These are phyloP conservation scores for Penicillium salamii DNA, from an alignment of 495 filamentous ascomycete species.

Conservation along the genomic window DNA sequence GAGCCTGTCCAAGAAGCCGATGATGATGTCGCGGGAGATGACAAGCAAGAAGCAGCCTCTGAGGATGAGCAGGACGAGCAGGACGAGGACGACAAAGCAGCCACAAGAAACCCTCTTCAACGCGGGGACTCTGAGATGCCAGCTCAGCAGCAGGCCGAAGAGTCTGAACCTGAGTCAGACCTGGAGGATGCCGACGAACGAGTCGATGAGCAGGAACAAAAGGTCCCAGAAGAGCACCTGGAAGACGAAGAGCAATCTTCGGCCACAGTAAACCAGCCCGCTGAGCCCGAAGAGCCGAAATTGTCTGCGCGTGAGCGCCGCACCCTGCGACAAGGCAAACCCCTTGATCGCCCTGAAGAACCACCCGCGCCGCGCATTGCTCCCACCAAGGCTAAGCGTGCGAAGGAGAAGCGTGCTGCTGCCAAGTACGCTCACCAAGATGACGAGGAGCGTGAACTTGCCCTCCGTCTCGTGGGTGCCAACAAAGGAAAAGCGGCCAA, in stretches of 20 bases:
- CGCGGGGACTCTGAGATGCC: conserved; percentile 21
- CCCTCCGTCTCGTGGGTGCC: conserved; percentile 78
- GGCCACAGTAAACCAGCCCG: conserved; percentile 13
- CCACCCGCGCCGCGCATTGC: conserved; percentile 19
- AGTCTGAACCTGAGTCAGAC: conserved; percentile 28
- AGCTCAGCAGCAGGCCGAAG: conserved; percentile 24
- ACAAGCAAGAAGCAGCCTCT: conserved; percentile 9
- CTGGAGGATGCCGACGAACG: conserved; percentile 29
- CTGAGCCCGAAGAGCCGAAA: conserved; percentile 32
- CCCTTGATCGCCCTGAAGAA: conserved; percentile 21
- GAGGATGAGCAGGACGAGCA: conserved; percentile 30
- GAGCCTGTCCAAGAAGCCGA: not conserved
- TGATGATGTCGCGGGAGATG: not conserved
- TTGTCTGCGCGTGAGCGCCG: conserved; percentile 51
- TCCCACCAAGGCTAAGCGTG: conserved; percentile 72
- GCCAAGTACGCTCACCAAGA: conserved; percentile 93
- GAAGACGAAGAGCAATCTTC: conserved; percentile 14
- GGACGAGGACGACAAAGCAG: conserved; percentile 22
- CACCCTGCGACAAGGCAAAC: conserved; percentile 45
- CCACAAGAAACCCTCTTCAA: conserved; percentile 30
- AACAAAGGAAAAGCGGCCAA: conserved; percentile 53
- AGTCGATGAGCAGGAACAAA: conserved; percentile 13
- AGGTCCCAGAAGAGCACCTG: conserved; percentile 13
- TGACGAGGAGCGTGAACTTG: conserved; percentile 82
- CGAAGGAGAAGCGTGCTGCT: conserved; percentile 83